Evolutionary conservation across 2,329 filamentous ascomycete genomes (phyloP).

Genomic region (Fusarium secorum): DNA sequence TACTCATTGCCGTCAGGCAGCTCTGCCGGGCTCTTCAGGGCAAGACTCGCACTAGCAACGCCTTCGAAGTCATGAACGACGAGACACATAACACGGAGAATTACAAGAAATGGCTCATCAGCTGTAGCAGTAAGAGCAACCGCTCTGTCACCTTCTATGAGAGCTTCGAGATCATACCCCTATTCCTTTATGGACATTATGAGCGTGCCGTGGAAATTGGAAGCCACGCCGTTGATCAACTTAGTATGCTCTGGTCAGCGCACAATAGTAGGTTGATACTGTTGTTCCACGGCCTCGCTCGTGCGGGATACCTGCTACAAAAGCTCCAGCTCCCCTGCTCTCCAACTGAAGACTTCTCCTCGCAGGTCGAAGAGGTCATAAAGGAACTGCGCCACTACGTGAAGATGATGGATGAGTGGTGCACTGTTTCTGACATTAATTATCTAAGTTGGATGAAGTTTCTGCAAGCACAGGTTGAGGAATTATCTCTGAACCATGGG

Average conservation of each 20-base stretch:
- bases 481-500: constrained; percentile 66
- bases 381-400: constrained; percentile 62
- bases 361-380: constrained; percentile 58
- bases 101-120: constrained; percentile 67
- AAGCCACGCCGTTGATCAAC: constrained; percentile 55
- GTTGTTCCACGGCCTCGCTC: constrained; percentile 67
- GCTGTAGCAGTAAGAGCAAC: constrained; percentile 64
- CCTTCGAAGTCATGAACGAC: constrained; percentile 70
- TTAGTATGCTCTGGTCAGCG: constrained; percentile 64
- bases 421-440: constrained; percentile 71
- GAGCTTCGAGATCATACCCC: constrained; percentile 67
- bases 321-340: constrained; percentile 58
- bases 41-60: constrained; percentile 66
- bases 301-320: constrained; percentile 61
- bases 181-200: constrained; percentile 71
- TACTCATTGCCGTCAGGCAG: constrained; percentile 73
- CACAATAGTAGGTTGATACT: constrained; percentile 65
- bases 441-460: constrained; percentile 74
- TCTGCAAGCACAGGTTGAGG: constrained; percentile 72
- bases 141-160: constrained; percentile 74
- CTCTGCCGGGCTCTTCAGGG: constrained; percentile 75
- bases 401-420: constrained; percentile 70
- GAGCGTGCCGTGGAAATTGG: constrained; percentile 66
- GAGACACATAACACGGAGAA: constrained; percentile 66
- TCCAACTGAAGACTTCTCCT: constrained; percentile 52